These are phyloP conservation scores for Bipolaris sorokiniana DNA, from an alignment of 2,329 filamentous ascomycete species.

Conservation along the genomic window DNA sequence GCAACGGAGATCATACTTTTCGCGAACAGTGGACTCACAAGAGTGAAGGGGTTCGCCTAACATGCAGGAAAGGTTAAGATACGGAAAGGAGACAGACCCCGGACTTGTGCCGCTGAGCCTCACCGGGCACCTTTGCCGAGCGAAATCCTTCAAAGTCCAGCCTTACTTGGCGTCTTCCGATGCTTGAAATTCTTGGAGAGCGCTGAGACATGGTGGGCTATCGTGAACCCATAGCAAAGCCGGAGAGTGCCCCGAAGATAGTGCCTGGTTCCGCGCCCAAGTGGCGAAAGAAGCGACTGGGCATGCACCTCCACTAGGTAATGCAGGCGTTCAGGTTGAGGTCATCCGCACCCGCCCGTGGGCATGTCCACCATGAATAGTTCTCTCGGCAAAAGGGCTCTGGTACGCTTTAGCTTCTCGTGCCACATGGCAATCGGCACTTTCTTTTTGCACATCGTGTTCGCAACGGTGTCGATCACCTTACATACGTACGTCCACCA, in stretches of 20 bases:
- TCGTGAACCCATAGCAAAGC: background rate
- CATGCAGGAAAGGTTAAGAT: constrained; percentile 2
- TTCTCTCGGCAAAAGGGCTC: background rate
- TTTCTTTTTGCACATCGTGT: constrained; percentile 15
- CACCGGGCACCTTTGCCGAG: background rate
- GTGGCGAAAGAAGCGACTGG: constrained; percentile 1
- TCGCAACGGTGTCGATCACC: constrained; percentile 13
- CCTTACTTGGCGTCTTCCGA: background rate
- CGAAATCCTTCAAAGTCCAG: background rate
- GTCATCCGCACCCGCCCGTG: background rate
- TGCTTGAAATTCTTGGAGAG: background rate
- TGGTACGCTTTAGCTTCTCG: background rate
- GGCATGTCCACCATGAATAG: constrained; percentile 3
- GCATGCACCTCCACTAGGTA: constrained; percentile 6
- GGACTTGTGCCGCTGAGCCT: background rate
- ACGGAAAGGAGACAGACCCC: background rate
- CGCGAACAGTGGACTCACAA: constrained; percentile 3
- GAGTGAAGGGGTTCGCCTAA: constrained; percentile 8
- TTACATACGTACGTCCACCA: background rate
- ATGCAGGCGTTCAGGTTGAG: background rate
- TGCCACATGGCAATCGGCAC: background rate
- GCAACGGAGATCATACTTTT: constrained; percentile 10
- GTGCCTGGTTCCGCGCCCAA: constrained; percentile 1
- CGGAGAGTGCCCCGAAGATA: constrained; percentile 7
- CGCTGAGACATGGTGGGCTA: background rate